Percentiles rank a stretch among this genome's conserved stretches.
Evolutionary conservation across 208 protist species (phyloP).

Genomic region (Crithidia fasciculata): DNA sequence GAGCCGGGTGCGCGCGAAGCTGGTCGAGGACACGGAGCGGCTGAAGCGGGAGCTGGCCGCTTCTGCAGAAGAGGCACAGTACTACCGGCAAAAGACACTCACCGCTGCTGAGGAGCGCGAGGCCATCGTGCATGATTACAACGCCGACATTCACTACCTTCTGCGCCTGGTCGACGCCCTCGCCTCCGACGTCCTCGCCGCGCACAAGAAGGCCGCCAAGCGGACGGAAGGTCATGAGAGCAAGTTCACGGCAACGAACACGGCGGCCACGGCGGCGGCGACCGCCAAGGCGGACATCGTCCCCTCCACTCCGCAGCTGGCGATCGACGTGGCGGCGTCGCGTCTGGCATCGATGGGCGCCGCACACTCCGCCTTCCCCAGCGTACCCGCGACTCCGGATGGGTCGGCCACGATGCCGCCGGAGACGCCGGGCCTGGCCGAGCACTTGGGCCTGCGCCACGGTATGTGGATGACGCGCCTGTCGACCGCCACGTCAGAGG

Average conservation of each 20-base stretch:
- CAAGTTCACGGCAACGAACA: too few relatives aligned
- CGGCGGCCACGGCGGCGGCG: background rate
- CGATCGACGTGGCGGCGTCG: slow-evolving; percentile 13
- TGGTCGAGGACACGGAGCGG: slow-evolving; percentile 31
- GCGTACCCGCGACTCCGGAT: background rate
- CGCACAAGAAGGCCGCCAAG: background rate
- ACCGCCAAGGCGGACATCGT: background rate
- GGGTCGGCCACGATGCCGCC: background rate
- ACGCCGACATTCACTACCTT: slow-evolving; percentile 23
- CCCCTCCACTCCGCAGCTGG: slow-evolving; percentile 10
- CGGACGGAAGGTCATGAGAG: background rate
- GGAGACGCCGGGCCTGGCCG: slow-evolving; percentile 2
- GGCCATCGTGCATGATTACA: slow-evolving; percentile 24
- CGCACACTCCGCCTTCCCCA: background rate
- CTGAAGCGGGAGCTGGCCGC: slow-evolving; percentile 20
- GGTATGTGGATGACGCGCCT: slow-evolving; percentile 13
- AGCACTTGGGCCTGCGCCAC: slow-evolving; percentile 18
- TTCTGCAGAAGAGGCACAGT: slow-evolving; percentile 23
- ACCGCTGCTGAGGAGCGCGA: slow-evolving; percentile 13
- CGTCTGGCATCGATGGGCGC: slow-evolving; percentile 1
- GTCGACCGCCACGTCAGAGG: background rate
- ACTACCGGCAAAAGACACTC: slow-evolving; percentile 32
- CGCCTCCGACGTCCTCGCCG: slow-evolving; percentile 5
- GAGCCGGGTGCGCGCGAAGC: slow-evolving; percentile 30
- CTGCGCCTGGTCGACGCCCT: slow-evolving; percentile 27